Evolutionary conservation across 305 asterid genomes (phyloP), one percentile per base, ranked within the genome.

Genomic region (Lippia alba): DNA sequence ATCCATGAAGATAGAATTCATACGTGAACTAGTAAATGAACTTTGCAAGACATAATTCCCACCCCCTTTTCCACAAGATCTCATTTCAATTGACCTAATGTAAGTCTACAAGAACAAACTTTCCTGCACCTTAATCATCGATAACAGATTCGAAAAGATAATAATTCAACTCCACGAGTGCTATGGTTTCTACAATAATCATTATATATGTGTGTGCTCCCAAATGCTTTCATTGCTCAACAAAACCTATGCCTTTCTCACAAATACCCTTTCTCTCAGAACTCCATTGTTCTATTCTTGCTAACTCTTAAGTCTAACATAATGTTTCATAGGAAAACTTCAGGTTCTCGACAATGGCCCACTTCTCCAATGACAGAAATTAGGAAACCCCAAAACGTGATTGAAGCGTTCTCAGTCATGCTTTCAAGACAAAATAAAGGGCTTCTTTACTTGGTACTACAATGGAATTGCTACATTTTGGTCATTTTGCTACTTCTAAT

Each of bases 401-500:
- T 12, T 10, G 55, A 20, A 11, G 44, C 6, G 15, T 19, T 55
- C 15, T 55, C 60, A 11, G 11, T 12, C 20, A 55, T 5, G 39
- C n/a, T 20, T 12, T 55, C 39, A 55, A 55, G 6, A 20, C 49
- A 10, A 6, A 32, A 12, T 4, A 33, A 56, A 30, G 10, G 36
- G 40, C 55, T 19, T 19, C 39, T 16, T 36, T 54, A 20, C 54
- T 39, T 36, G 18, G 62, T 6, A 53, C 3, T 3, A 11, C 20
- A 8, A 19, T 34, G n/a, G 15, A 55, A 36, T 36, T 36, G 6
- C 9, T 36, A 4, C 9, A 4, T 36, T 17, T 17, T 24, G 32
- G 32, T 17, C 58, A 46, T 46, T 46, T 33, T 41, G 4, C 30
- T 45, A 51, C 11, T 50, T 46, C 20, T 18, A 41, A 74, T 74